Base-by-base conservation (phyloP, 352 stramenopile species). In the Pythium apleroticum region DNA sequence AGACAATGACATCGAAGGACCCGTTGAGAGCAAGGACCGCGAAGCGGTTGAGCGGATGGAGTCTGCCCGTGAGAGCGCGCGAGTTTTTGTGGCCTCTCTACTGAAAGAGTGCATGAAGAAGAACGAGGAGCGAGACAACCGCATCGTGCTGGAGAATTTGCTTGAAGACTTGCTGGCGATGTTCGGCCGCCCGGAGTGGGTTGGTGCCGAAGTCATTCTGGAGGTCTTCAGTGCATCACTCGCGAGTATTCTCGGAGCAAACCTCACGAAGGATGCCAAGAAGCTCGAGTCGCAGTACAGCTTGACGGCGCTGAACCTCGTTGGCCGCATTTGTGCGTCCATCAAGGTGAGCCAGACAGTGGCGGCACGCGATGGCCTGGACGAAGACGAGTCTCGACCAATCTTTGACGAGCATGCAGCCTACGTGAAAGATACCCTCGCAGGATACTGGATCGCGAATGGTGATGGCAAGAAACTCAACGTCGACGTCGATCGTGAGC, bases 101-200 rank as follows among this genome's bases (percentile, higher is more conserved):
- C 53, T 96, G 45, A 84, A 71, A 49, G 81, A 87, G 56, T 95
- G 84, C 57, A 77, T 91, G 72, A 95, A 93, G 68, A 95, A 93
- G 65, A 78, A 73, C 10, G 86, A 95, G 59, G 85, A 93, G 30
- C 71, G 81, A 33, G 81, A 93, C 56, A 82, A 88, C 66, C 84
- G 86, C 22, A 69, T 88, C 48, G 69, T 89, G 17, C 68, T 96
- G 15, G 88, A 95, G 19, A 89, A 94, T 41, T 91, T 95, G 58
- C 70, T 90, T 27, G 86, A 96, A 66, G 88, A 96, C 64, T 56
- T 96, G 33, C 73, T 96, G 15, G 70, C 76, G 9, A 89, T 96
- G 78, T 89, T 95, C 68, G 70, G 77, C 19, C 81, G 75, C n/a
- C 85, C 86, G 14, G 88, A 96, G 60, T 95, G 85, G 83, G 22